Percentiles rank a stretch among this genome's conserved stretches.
phyloP scores from a whole-genome alignment of 192 early-diverging fungal genomes.

The Coemansia aciculifera region DNA sequence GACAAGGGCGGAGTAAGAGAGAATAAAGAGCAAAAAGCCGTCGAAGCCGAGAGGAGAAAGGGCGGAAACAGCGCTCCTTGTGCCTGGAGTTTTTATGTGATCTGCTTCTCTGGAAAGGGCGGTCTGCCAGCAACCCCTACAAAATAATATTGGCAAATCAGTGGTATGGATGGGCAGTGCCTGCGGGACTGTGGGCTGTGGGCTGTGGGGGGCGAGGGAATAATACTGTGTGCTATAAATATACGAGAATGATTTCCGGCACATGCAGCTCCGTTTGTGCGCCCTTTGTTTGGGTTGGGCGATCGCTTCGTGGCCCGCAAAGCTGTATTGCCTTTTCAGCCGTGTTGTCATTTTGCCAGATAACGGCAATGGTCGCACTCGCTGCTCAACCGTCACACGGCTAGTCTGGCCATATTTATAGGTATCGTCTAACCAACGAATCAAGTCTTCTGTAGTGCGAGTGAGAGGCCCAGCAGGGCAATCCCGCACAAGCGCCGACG shows the following conservation, averaged over 20 bases:
- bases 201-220: not conserved
- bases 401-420: not conserved
- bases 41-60: conserved; percentile 2
- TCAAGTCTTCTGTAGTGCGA: not conserved
- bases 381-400: not conserved
- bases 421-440: not conserved
- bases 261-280: not conserved
- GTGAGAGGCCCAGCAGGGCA: not conserved
- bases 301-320: not conserved
- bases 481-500: not conserved
- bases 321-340: not conserved
- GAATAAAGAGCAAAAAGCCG: conserved; percentile 13
- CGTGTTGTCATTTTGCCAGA: not conserved
- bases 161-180: not conserved
- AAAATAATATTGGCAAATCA: not conserved
- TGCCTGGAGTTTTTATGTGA: not conserved
- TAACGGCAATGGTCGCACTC: not conserved
- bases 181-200: not conserved
- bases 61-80: not conserved
- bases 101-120: not conserved
- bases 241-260: conserved; percentile 2
- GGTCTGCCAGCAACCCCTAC: not conserved
- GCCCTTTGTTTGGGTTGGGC: conserved; percentile 10
- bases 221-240: not conserved
- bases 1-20: not conserved